Conservation (phyloP, 805 yeast species). For the Deakozyma indianensis region DNA sequence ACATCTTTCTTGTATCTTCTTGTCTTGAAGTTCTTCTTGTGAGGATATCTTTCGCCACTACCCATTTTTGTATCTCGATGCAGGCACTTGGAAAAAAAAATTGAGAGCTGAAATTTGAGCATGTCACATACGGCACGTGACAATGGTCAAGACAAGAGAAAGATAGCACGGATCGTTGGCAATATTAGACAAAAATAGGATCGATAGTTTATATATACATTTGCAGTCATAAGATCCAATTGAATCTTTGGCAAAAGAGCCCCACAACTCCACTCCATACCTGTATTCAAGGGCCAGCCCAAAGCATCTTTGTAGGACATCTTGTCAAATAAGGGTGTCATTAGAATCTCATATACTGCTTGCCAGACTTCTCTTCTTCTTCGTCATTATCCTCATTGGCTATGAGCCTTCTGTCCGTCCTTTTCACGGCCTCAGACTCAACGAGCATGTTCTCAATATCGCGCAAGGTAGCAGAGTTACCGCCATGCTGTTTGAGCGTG, state of each 20-base stretch:
- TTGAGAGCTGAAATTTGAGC: too few species aligned
- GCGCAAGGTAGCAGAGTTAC: constrained; percentile 50
- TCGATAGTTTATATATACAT: too few species aligned
- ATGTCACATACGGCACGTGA: too few species aligned
- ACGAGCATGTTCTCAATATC: constrained; percentile 70
- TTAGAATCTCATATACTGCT: constrained; percentile 1
- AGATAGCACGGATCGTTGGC: too few species aligned
- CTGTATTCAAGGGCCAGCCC: too few species aligned
- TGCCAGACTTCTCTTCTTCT: constrained; percentile 1
- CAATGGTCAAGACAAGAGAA: too few species aligned
- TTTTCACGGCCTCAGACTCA: constrained; percentile 47
- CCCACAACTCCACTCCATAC: too few species aligned
- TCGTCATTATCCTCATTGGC: constrained; percentile 31
- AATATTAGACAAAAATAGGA: too few species aligned
- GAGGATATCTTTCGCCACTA: constrained; percentile 68
- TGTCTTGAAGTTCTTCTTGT: constrained; percentile 66
- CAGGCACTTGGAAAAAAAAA: not conserved
- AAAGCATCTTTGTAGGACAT: too few species aligned
- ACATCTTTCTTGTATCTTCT: constrained; percentile 39
- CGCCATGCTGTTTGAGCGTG: constrained; percentile 72
- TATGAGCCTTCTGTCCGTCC: constrained; percentile 50
- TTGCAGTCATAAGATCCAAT: too few species aligned
- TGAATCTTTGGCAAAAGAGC: too few species aligned
- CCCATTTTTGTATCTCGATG: constrained; percentile 5
- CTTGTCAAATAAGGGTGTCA: too few species aligned